Evolutionary conservation across 768 basidiomycete genomes (phyloP).

Genomic region (Ramaria sp.): DNA sequence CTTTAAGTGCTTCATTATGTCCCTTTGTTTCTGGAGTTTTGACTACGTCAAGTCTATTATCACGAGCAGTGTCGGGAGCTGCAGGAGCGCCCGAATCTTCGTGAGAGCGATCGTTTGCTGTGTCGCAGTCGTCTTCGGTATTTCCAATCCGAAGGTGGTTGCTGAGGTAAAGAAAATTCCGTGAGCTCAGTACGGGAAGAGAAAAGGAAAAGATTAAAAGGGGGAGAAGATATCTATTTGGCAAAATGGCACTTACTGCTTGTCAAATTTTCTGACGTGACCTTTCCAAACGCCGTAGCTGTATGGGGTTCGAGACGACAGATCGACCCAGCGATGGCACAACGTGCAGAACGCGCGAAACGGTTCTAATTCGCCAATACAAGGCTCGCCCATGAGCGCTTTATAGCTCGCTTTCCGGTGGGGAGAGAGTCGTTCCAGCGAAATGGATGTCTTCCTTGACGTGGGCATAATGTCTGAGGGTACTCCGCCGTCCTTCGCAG

Average conservation of each 20-base stretch:
- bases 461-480: background rate
- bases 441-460: background rate
- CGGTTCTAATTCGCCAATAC: slow-evolving; percentile 54
- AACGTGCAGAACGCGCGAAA: slow-evolving; percentile 6
- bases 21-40: background rate
- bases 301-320: slow-evolving; percentile 2
- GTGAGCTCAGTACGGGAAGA: background rate
- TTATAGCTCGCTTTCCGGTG: slow-evolving; percentile 4
- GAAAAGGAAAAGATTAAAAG: background rate
- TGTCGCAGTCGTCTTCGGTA: background rate
- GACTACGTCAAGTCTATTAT: background rate
- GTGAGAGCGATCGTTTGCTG: background rate
- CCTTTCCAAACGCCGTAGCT: slow-evolving; percentile 9
- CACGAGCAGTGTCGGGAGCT: background rate
- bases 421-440: background rate
- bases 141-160: background rate
- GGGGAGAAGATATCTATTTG: background rate
- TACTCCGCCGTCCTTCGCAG: background rate
- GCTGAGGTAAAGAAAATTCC: no score
- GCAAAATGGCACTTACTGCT: background rate
- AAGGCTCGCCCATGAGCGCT: background rate
- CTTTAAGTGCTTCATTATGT: background rate
- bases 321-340: slow-evolving; percentile 2
- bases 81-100: background rate
- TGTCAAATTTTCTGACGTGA: background rate